Base-by-base conservation (phyloP, 495 filamentous ascomycete species). In the Aspergillus nidulans region DNA sequence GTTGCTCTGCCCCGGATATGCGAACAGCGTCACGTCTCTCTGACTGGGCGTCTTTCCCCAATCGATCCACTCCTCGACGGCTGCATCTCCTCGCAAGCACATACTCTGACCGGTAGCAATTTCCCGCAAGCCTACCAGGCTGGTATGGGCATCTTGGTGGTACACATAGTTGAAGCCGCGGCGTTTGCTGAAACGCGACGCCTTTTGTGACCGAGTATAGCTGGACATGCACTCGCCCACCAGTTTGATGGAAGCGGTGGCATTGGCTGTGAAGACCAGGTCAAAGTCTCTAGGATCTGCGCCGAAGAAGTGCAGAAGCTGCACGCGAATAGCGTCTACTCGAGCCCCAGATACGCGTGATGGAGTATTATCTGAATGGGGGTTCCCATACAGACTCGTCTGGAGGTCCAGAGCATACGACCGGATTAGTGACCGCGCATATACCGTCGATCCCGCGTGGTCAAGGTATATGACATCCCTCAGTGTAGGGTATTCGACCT, bases 1-100 rank as follows among this genome's bases (percentile, higher is more conserved):
- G 62, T 91, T 91, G 13, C 85, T 89, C 66, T 91, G 88, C 5
- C 82, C 89, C 12, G 89, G 88, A 67, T 86, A 92, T 13, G 83
- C 86, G 61, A 91, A 89, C 13, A 92, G 69, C 1, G 80, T 80
- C 24, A 85, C 61, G 5, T 24, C 15, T 43, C 34, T 58, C 54
- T 19, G 21, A 15, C 39, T 8, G 9, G 24, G 19, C 13, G 19
- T 3, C 1, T 34, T 16, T 1, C 26, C 13, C 12, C 25, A 3
- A 1, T 32, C 38, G 12, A 91, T 68, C 89, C 89, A 91, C 15
- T 64, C 57, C 20, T 88, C 83, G 0, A 87, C 83, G 50, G 86
- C 83, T n/a, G 70, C 67, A 55, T 91, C 86, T 10, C 67, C 75
- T n/a, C 57, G 60, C 57, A 92, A 88, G 62, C 85, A 90, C 26